phyloP scores from a whole-genome alignment of 1,284 basidiomycete genomes.

The Volvariella volvacea region DNA sequence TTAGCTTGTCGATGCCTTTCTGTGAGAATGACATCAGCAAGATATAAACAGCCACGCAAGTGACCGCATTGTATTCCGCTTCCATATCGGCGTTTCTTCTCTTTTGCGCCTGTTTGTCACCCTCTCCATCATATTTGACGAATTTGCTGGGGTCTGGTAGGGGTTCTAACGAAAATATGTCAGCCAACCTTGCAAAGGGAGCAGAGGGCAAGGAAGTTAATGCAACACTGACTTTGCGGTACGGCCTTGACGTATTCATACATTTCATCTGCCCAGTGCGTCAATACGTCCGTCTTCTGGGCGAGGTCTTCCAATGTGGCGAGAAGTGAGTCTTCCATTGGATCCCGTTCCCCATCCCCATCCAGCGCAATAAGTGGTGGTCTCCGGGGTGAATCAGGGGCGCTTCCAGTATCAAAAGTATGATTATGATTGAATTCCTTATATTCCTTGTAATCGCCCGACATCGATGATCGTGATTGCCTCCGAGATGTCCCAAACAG shows the following conservation, averaged over 20 bases:
- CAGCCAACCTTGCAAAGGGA: background rate
- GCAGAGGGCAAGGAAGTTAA: conserved; percentile 1
- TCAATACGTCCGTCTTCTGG: conserved; percentile 92
- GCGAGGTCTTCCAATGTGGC: conserved; percentile 80
- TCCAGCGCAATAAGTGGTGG: conserved; percentile 41
- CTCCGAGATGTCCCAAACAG: conserved; percentile 58
- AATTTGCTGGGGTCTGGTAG: conserved; percentile 71
- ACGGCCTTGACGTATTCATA: conserved; percentile 76
- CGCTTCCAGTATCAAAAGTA: conserved; percentile 12
- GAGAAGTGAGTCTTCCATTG: conserved; percentile 77
- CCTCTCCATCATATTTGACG: conserved; percentile 62
- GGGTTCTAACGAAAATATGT: conserved; percentile 53
- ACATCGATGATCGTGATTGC: conserved; percentile 28
- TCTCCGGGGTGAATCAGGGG: conserved; percentile 46
- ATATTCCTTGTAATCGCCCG: conserved; percentile 8
- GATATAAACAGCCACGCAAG: conserved; percentile 87
- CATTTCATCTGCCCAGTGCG: conserved; percentile 91
- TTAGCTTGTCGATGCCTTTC: conserved; percentile 78
- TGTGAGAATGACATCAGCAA: conserved; percentile 90
- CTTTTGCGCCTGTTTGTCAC: conserved; percentile 56
- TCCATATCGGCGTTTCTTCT: conserved; percentile 66
- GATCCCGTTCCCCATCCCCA: conserved; percentile 48
- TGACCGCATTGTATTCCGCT: conserved; percentile 76
- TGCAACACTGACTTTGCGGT: conserved; percentile 57
- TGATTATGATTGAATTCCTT: conserved; percentile 1